Evolutionary conservation across 345 rosid species (phyloP), one percentile per base, ranked within the genome.

Genomic region (Gossypium herbaceum): DNA sequence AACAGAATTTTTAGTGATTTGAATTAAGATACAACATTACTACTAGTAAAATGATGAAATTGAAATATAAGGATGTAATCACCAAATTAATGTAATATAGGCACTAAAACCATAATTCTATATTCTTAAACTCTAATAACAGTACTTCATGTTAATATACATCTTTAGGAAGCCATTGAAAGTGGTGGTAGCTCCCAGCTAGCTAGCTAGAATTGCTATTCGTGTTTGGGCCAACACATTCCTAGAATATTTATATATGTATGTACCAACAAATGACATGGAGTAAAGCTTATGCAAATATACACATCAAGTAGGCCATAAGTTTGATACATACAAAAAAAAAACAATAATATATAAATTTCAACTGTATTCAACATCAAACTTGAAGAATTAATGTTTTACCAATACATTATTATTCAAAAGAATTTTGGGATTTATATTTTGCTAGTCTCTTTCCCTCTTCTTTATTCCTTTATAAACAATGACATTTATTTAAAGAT

Each of bases 201-300:
- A 34, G 41, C 41, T 34, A 34, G 7, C 41, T 34, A 8, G 12
- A 0, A n/a, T 56, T 44, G 50, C 62, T 9, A 77, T 17, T 51
- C 68, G 12, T 43, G 25, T 61, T 74, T 9, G 59, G 71, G 63
- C 73, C 60, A 77, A 76, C 74, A 50, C 54, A 41, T 63, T 79
- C 75, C 54, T 20, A 9, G 75, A 11, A 47, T 68, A 65, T 19
- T 57, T 68, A 16, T 12, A 57, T 8, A 22, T 20, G 16, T 41
- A 59, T 79, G 5, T 59, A 69, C 79, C 84, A 77, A 64, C 74
- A 78, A 79, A 2, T 62, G 84, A 76, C 55, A 81, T 85, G 84
- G 84, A 85, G 87, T 85, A 78, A 88, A 81, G 82, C 27, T 78
- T 74, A 66, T 85, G 79, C 80, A 81, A 34, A 76, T 69, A 22